phyloP scores from a whole-genome alignment of 1,284 basidiomycete genomes.

The Rhodotorula sp. region DNA sequence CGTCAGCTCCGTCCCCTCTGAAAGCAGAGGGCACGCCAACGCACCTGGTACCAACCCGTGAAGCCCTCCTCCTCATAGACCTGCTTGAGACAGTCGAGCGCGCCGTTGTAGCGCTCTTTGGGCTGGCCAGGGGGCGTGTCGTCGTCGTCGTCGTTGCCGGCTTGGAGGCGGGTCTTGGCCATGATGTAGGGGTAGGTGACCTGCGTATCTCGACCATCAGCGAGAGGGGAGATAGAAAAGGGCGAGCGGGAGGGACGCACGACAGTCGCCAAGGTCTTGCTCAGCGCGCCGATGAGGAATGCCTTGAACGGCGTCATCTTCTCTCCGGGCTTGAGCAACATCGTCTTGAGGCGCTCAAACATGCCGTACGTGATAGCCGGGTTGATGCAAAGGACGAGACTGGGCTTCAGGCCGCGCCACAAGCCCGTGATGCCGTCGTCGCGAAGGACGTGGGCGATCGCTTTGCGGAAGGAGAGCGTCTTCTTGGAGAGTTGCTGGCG shows the following conservation, averaged over 20 bases:
- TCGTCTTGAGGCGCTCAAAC: constrained; percentile 84
- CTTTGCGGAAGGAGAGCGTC: constrained; percentile 60
- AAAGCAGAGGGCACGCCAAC: constrained; percentile 1
- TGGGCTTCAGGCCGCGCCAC: constrained; percentile 91
- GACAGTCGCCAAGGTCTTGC: constrained; percentile 93
- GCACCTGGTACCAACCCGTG: constrained; percentile 82
- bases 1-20: not conserved
- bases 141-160: constrained; percentile 48
- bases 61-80: constrained; percentile 65
- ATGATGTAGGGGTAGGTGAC: constrained; percentile 84
- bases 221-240: not conserved
- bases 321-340: constrained; percentile 52
- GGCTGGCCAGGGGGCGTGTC: constrained; percentile 35
- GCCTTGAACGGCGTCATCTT: constrained; percentile 76
- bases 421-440: constrained; percentile 88
- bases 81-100: constrained; percentile 69
- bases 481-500: constrained; percentile 78
- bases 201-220: constrained; percentile 51
- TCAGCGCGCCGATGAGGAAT: constrained; percentile 86
- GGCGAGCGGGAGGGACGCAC: constrained; percentile 57
- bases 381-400: constrained; percentile 85
- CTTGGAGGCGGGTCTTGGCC: constrained; percentile 97
- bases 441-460: constrained; percentile 82
- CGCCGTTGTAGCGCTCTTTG: constrained; percentile 59
- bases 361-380: constrained; percentile 98